Evolutionary conservation across 2,329 filamentous ascomycete genomes (phyloP), one percentile per base, ranked within the genome.

Genomic region (Aspergillus fijiensis): DNA sequence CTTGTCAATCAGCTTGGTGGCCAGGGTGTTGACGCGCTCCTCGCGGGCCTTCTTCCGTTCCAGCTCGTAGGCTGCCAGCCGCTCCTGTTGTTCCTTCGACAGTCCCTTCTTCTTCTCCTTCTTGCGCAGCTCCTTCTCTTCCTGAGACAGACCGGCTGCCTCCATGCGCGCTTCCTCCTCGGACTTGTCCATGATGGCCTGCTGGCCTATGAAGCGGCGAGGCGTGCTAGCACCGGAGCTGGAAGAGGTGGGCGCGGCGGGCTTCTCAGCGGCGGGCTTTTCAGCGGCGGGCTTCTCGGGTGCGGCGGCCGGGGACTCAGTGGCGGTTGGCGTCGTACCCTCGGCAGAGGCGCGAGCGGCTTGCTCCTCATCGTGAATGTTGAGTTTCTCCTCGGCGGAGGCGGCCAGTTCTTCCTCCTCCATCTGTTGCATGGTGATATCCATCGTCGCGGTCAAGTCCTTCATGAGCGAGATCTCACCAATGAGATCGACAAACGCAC

Each of bases 401-500:
- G 84, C 82, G 5, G 83, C 84, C 42, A 83, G 80, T 29, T 82
- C 87, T 63, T 89, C 87, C 67, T 90, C 89, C 69, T 92, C 91
- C 75, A 87, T 86, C 62, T 88, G 87, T 58, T 90, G 84, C 87
- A 92, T 94, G 21, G 92, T 93, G 67, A 99, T 98, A 71, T 99
- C 95, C 94, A 99, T 98, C 49, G 93, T 96, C 71, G 92, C 92
- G 19, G 94, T 98, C 57, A 99, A 84, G 72, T 99, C 95, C 81
- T 97, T 98, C 91, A 99, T 97, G 60, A 99, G 86, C 54, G 91
- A 95, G 69, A 99, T 96, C 83, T 99, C 95, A 67, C 95, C 95
- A 72, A 99, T 98, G 83, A 95, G 92, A 81, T 99, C 94, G 62
- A 89, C 83, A 72, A 99, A 99, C 12, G 94, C 92, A 70, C 97